These are phyloP conservation scores for Fusarium chuoi DNA, from an alignment of 2,329 filamentous ascomycete species.

Conservation along the genomic window DNA sequence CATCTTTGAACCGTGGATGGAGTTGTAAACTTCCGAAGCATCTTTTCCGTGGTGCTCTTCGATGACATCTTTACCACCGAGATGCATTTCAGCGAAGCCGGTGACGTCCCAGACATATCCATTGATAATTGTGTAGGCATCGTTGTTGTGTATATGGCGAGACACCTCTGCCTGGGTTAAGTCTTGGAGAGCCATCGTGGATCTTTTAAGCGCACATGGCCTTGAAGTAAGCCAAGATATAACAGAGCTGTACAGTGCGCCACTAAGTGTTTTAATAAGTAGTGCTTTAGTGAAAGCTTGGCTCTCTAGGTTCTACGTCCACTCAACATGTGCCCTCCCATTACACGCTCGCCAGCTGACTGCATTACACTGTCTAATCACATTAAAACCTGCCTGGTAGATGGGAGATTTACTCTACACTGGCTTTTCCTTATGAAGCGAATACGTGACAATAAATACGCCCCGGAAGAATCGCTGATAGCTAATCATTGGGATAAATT, in stretches of 20 bases:
- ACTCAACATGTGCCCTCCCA: neutral
- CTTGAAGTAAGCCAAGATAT: neutral
- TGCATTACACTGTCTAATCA: neutral
- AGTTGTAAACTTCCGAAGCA: neutral
- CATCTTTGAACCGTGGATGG: neutral
- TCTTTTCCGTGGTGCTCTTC: neutral
- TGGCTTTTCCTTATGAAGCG: neutral
- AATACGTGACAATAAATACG: too few species aligned
- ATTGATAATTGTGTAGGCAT: neutral
- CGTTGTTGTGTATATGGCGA: neutral
- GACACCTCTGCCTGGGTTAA: neutral
- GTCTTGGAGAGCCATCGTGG: neutral
- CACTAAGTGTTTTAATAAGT: fast-evolving
- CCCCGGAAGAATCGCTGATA: too few species aligned
- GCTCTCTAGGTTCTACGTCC: neutral
- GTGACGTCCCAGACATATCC: neutral
- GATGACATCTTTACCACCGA: neutral
- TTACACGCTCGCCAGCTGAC: neutral
- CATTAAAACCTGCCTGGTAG: too few species aligned
- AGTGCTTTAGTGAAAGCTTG: neutral
- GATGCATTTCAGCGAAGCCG: neutral
- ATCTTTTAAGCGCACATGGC: fast-evolving
- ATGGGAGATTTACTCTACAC: fast-evolving
- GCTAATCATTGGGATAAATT: too few species aligned
- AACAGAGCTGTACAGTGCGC: neutral